Evolutionary conservation across 768 basidiomycete genomes (phyloP), one percentile per base, ranked within the genome.

Genomic region (Suillus alpinus): DNA sequence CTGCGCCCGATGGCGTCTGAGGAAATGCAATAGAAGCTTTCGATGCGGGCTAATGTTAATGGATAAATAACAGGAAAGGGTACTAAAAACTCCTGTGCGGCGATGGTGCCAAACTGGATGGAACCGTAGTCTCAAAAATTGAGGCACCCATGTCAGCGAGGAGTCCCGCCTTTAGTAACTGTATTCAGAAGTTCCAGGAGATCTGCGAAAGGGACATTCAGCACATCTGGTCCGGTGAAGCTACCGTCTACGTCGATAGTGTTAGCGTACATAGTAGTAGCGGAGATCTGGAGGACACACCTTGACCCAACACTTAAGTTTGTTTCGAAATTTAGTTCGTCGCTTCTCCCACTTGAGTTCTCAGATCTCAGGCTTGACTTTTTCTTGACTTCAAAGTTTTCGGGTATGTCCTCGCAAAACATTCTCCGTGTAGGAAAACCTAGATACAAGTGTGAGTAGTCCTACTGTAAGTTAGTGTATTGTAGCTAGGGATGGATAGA

Each of bases 301-400:
- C 76, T 86, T 74, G 4, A 75, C 71, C 92, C 92, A 94, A 43
- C 74, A 68, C 43, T 83, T 75, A 36, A 94, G 74, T 68, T 91
- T 94, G 16, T 69, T 63, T 29, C 77, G 77, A 63, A 93, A 81
- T 56, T 83, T 76, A 58, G 78, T 74, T 58, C 86, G 83, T 58
- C 92, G 83, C 37, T 74, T 75, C 58, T 91, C 89, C n/a, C n/a
- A n/a, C n/a, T n/a, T n/a, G n/a, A n/a, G n/a, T n/a, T n/a, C n/a
- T n/a, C n/a, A n/a, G n/a, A n/a, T n/a, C n/a, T n/a, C n/a, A n/a
- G n/a, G n/a, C n/a, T n/a, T n/a, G n/a, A n/a, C n/a, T n/a, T n/a
- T n/a, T n/a, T n/a, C n/a, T n/a, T n/a, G n/a, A n/a, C n/a, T n/a
- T n/a, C n/a, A n/a, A n/a, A n/a, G n/a, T n/a, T n/a, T n/a, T n/a